A percentile compares a stretch with the other conserved stretches of the same genome.
Conservation (phyloP, 768 basidiomycete genomes). For the Panellus pusillus region DNA sequence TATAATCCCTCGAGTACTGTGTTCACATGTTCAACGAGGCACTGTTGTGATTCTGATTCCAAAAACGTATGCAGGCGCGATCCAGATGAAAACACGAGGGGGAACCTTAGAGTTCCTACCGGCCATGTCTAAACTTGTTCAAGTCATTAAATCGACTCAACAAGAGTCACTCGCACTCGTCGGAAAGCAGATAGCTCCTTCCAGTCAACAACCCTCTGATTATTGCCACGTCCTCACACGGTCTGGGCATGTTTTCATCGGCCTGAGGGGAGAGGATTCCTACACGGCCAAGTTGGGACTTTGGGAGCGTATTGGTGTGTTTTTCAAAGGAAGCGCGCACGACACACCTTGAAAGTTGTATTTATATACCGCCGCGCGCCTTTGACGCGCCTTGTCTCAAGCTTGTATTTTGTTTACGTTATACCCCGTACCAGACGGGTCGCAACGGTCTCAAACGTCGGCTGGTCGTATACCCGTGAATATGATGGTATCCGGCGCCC, state of each 20-base stretch:
- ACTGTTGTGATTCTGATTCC: slow-evolving; percentile 36
- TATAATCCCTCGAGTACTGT: not conserved
- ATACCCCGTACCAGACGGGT: slow-evolving; percentile 7
- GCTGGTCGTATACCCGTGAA: slow-evolving; percentile 9
- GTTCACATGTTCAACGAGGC: slow-evolving; percentile 27
- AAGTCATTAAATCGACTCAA: slow-evolving; percentile 29
- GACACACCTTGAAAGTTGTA: not conserved
- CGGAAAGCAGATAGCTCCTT: slow-evolving; percentile 26
- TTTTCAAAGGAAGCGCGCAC: slow-evolving; percentile 15
- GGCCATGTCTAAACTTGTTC: slow-evolving; percentile 26
- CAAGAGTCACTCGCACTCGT: slow-evolving; percentile 40
- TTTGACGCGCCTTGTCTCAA: not conserved
- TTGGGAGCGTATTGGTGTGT: slow-evolving; percentile 39
- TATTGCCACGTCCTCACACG: slow-evolving; percentile 40
- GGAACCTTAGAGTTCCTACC: slow-evolving; percentile 31
- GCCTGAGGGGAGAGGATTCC: slow-evolving; percentile 42
- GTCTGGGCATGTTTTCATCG: slow-evolving; percentile 42
- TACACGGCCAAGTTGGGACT: slow-evolving; percentile 34
- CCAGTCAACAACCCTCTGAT: slow-evolving; percentile 27
- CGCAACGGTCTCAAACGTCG: slow-evolving; percentile 5
- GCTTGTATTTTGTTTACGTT: slow-evolving; percentile 1
- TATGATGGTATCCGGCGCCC: slow-evolving; percentile 3
- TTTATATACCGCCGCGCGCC: not conserved
- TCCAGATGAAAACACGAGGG: slow-evolving; percentile 27
- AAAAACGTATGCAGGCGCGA: slow-evolving; percentile 29